A percentile compares a stretch with the other conserved stretches of the same genome.
Evolutionary conservation across 257 asterid genomes (phyloP).

Genomic region (Penstemon davidsonii): DNA sequence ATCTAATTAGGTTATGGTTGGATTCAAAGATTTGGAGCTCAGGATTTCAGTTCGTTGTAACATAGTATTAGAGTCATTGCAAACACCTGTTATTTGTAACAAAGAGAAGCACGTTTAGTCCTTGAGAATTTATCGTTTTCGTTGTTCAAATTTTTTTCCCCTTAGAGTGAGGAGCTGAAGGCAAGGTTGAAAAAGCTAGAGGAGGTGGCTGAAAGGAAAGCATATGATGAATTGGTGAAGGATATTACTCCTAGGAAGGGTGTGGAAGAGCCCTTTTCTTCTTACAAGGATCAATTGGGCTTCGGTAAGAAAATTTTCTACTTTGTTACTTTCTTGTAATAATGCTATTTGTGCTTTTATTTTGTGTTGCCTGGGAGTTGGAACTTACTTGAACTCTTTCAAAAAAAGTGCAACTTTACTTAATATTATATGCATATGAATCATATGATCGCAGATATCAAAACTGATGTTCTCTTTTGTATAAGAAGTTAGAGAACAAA

Average conservation of each 20-base stretch:
- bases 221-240: slow-evolving; percentile 79
- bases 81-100: no score
- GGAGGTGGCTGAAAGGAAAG: slow-evolving; percentile 80
- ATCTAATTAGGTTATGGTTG: not conserved
- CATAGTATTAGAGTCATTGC: not conserved
- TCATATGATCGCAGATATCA: no score
- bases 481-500: no score
- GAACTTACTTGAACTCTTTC: not conserved
- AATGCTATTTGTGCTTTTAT: not conserved
- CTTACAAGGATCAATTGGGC: slow-evolving; percentile 95
- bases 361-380: not conserved
- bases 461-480: no score
- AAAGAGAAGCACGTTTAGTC: not conserved
- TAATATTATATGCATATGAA: not conserved
- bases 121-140: not conserved
- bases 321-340: not conserved
- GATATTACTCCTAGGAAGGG: slow-evolving; percentile 72
- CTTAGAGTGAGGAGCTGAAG: slow-evolving; percentile 73
- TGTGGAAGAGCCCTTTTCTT: slow-evolving; percentile 81
- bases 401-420: not conserved
- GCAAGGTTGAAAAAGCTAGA: slow-evolving; percentile 69
- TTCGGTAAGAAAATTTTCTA: slow-evolving; percentile 50
- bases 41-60: not conserved
- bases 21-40: not conserved
- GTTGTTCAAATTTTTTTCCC: not conserved